A percentile compares a stretch with the other conserved stretches of the same genome.
Conservation (phyloP, 306 rosid species). For the Fragaria nilgerrensis region DNA sequence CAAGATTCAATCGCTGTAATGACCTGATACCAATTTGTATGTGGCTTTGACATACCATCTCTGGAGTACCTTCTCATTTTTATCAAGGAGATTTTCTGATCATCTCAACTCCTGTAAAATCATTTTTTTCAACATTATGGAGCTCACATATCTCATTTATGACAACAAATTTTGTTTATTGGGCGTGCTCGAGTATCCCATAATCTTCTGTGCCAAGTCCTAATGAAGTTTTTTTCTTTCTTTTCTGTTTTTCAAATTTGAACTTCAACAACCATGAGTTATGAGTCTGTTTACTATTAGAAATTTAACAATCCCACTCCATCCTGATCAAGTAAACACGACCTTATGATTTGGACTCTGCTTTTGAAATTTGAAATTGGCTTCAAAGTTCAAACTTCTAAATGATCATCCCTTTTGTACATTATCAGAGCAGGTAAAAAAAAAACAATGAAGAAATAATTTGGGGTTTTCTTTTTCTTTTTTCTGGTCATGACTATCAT, state of each 20-base stretch:
- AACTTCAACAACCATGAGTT: background rate
- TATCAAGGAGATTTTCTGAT: background rate
- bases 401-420: background rate
- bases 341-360: background rate
- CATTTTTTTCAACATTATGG: background rate
- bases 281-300: background rate
- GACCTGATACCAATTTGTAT: background rate
- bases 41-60: background rate
- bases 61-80: no score
- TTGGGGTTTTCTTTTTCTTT: no score
- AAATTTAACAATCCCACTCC: no score
- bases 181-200: background rate
- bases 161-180: background rate
- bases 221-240: background rate
- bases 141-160: constrained; percentile 2
- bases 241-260: background rate
- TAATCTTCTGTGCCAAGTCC: background rate
- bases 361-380: background rate
- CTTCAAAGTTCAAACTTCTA: background rate
- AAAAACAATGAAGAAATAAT: no score
- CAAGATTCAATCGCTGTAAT: background rate
- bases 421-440: no score
- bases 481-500: no score
- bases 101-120: background rate
- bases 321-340: background rate